phyloP scores from a whole-genome alignment of 169 alveolate species.

The Perkinsus olseni region DNA sequence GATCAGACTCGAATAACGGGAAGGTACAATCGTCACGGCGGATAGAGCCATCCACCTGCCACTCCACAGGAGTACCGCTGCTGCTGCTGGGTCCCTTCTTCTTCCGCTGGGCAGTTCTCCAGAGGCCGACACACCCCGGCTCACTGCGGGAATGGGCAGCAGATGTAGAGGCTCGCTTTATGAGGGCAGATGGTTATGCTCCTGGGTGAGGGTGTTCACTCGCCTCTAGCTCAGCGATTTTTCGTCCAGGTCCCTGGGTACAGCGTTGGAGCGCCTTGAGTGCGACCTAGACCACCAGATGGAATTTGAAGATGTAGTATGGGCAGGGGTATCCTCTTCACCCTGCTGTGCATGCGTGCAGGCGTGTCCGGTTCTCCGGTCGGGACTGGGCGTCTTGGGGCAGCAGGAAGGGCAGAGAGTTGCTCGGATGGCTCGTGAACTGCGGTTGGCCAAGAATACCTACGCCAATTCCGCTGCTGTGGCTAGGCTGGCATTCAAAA shows the following conservation, averaged over 20 bases:
- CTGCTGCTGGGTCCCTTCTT: background rate
- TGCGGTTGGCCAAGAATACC: background rate
- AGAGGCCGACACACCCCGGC: background rate
- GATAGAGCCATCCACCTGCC: background rate
- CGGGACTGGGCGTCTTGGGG: background rate
- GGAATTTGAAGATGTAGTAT: background rate
- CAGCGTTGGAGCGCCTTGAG: background rate
- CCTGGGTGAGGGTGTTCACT: background rate
- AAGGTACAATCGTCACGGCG: background rate
- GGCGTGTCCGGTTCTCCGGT: background rate
- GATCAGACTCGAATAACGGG: no score
- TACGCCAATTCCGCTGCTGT: background rate
- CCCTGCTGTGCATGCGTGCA: background rate
- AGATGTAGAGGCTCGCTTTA: background rate
- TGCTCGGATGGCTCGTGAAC: background rate
- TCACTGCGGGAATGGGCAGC: background rate
- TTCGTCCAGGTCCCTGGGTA: background rate
- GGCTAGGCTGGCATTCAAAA: background rate
- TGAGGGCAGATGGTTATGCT: background rate
- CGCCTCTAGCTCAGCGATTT: background rate
- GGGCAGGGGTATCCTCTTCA: background rate
- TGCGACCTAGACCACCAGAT: background rate
- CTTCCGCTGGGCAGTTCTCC: background rate
- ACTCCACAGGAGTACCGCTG: background rate
- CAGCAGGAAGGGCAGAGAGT: background rate